Evolutionary conservation across 208 protist species (phyloP), one percentile per base, ranked within the genome.

Genomic region (Leishmania tarentolae): DNA sequence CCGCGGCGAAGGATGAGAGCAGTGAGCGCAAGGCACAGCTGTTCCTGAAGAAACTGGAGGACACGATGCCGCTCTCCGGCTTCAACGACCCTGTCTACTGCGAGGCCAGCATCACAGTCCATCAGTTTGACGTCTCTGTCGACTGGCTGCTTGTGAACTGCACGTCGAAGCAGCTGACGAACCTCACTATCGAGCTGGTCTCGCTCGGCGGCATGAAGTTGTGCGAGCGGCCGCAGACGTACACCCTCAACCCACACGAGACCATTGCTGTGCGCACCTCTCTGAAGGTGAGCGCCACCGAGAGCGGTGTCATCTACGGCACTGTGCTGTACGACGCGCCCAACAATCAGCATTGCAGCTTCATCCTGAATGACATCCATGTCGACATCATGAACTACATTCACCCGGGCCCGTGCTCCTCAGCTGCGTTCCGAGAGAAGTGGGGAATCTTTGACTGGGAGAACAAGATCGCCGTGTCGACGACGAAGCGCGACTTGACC

Each of bases 351-450:
- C 92, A 91, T 50, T 93, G 91, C 79, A 98, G 93, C 86, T 94
- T 99, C 66, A 93, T 99, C 47, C 91, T 99, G 28, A 98, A 98
- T 86, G 97, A 99, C 84, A 98, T 99, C 65, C 94, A 98, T 83
- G 98, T 99, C 42, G 99, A 99, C 88, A 99, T 99, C 80, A 99
- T 99, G 96, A 98, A 99, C 90, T 99, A 99, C 87, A 99, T 99
- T 83, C 84, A 83, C 37, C 98, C 99, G 1, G 93, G 97, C 1
- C 84, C 73, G 24, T 99, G 98, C 84, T 76, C 89, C 13, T 86
- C 98, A 42, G 72, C 89, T 3, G 89, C 98, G 66, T 99, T 99
- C 92, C 94, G 99, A 50, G 85, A 87, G 37, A 99, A 99, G 98
- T 99, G 99, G 99, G 88, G 96, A 52, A 97, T 98, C 86, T 99